These are phyloP conservation scores for Domatiomyces globalis DNA, from an alignment of 2,329 filamentous ascomycete species.

Conservation along the genomic window DNA sequence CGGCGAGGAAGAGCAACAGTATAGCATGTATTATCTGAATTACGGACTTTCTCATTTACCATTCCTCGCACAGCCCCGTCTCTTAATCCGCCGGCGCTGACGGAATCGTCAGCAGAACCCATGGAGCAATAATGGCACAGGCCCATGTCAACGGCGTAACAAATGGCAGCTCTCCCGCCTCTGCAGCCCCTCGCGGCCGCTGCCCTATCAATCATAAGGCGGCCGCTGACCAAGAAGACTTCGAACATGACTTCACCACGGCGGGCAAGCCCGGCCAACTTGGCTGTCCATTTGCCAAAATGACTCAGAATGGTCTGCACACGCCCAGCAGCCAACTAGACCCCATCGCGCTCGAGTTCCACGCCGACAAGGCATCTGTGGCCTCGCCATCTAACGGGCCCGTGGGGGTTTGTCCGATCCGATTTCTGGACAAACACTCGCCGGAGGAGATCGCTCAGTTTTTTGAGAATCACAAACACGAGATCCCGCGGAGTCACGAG, in stretches of 20 bases:
- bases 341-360: constrained; percentile 37
- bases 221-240: constrained; percentile 24
- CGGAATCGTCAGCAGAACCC: not conserved
- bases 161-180: no score
- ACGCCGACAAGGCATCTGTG: constrained; percentile 33
- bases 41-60: constrained; percentile 18
- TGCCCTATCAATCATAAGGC: not conserved
- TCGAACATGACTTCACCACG: constrained; percentile 86
- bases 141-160: not conserved
- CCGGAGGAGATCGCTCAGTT: constrained; percentile 88
- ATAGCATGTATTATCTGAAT: constrained; percentile 40
- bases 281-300: constrained; percentile 62
- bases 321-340: constrained; percentile 30
- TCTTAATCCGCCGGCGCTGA: not conserved
- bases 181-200: not conserved
- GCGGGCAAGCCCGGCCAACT: constrained; percentile 66
- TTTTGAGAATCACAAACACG: constrained; percentile 89
- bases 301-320: constrained; percentile 28
- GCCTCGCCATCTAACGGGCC: constrained; percentile 37
- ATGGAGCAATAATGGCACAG: not conserved
- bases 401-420: constrained; percentile 70
- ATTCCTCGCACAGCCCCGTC: constrained; percentile 4
- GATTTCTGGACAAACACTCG: constrained; percentile 80
- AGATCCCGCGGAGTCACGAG: constrained; percentile 84
- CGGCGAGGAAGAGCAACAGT: constrained; percentile 49